Evolutionary conservation across 345 rosid genomes (phyloP).

Genomic region (Eucalyptus pumila): DNA sequence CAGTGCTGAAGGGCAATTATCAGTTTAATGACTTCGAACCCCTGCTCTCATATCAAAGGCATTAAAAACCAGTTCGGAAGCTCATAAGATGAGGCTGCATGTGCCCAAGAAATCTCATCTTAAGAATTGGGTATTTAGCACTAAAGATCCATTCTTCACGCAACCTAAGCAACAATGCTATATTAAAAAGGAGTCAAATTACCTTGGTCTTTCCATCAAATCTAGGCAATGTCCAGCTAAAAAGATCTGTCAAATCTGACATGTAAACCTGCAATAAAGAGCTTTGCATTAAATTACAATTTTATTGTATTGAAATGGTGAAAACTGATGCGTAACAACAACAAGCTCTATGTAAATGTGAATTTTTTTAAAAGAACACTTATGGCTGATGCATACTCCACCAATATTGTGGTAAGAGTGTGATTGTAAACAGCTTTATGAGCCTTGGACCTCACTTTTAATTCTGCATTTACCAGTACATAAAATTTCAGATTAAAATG

Average conservation of each 20-base stretch:
- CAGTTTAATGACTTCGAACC: conserved; percentile 68
- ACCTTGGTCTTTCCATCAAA: conserved; percentile 69
- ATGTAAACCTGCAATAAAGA: conserved; percentile 45
- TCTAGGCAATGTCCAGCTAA: conserved; percentile 84
- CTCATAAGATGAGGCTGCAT: neutral
- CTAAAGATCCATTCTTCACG: neutral
- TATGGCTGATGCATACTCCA: conserved; percentile 84
- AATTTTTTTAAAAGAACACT: neutral
- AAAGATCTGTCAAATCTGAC: conserved; percentile 67
- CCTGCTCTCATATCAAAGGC: conserved; percentile 22
- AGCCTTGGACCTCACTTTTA: conserved; percentile 16
- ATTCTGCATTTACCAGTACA: conserved; percentile 11
- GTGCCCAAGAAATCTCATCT: neutral
- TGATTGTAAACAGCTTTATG: conserved; percentile 42
- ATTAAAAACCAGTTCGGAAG: neutral
- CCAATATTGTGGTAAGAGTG: conserved; percentile 60
- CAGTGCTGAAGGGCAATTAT: conserved; percentile 71
- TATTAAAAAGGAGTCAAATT: neutral
- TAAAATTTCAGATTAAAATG: neutral
- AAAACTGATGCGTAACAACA: no score
- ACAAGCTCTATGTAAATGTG: neutral
- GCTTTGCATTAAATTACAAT: no score
- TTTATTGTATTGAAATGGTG: no score
- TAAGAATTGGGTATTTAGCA: no score
- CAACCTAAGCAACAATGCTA: neutral